Evolutionary conservation across 1,284 basidiomycete genomes (phyloP).

Genomic region (Volvariella volvacea): DNA sequence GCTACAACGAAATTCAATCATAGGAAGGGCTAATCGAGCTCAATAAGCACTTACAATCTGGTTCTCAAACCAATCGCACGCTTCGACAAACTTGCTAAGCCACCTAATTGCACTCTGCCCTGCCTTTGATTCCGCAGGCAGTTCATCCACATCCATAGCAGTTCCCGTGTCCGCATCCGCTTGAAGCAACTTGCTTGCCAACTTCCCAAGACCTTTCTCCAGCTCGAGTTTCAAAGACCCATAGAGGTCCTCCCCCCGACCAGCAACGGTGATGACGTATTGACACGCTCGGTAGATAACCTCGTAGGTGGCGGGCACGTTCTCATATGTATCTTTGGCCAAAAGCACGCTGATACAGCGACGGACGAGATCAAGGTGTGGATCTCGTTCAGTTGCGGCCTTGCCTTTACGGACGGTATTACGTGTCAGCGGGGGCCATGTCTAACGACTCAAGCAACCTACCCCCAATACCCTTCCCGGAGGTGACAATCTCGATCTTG

Average conservation of each 20-base stretch:
- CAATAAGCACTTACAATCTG: conserved; percentile 42
- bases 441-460: too few species aligned
- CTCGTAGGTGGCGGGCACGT: conserved; percentile 45
- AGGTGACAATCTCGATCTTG: background rate
- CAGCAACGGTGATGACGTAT: conserved; percentile 39
- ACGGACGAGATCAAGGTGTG: conserved; percentile 25
- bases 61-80: conserved; percentile 56
- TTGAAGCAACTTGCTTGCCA: conserved; percentile 30
- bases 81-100: conserved; percentile 43
- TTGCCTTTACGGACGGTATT: conserved; percentile 14
- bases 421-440: too few species aligned
- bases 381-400: conserved; percentile 13
- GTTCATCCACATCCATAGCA: background rate
- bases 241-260: conserved; percentile 51
- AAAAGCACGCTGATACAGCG: conserved; percentile 41
- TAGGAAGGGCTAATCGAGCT: background rate
- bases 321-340: conserved; percentile 23
- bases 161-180: conserved; percentile 13
- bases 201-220: conserved; percentile 36
- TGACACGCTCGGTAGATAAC: conserved; percentile 50
- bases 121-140: background rate
- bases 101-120: conserved; percentile 29
- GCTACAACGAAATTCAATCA: conserved; percentile 2
- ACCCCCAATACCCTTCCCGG: background rate
- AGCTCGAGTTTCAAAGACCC: conserved; percentile 45